phyloP scores from a whole-genome alignment of 2,329 filamentous ascomycete genomes.

The Neodidymelliopsis sp. region DNA sequence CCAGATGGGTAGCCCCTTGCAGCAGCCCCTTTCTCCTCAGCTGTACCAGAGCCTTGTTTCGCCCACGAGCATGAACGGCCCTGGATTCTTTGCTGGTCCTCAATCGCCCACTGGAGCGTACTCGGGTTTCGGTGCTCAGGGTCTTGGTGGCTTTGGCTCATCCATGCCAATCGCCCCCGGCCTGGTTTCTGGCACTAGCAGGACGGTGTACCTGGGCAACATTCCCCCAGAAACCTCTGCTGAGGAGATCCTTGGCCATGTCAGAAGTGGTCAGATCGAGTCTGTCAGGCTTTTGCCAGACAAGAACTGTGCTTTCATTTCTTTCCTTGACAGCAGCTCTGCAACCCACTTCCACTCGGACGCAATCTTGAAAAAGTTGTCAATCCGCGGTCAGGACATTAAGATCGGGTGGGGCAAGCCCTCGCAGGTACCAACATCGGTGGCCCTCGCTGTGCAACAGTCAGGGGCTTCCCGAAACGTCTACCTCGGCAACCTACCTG shows the following conservation, averaged over 20 bases:
- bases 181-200: slow-evolving; percentile 86
- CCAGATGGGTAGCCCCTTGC: slow-evolving; percentile 75
- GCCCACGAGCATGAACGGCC: slow-evolving; percentile 80
- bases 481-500: slow-evolving; percentile 90
- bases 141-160: slow-evolving; percentile 71
- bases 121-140: slow-evolving; percentile 66
- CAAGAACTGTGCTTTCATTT: slow-evolving; percentile 99
- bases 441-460: slow-evolving; percentile 96
- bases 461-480: slow-evolving; percentile 97
- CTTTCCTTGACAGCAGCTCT: slow-evolving; percentile 95
- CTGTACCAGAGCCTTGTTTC: slow-evolving; percentile 87
- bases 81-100: slow-evolving; percentile 79
- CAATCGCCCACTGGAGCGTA: slow-evolving; percentile 87
- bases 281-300: slow-evolving; percentile 96
- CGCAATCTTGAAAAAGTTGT: slow-evolving; percentile 98
- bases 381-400: slow-evolving; percentile 98
- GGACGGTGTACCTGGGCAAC: slow-evolving; percentile 96
- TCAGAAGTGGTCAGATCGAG: slow-evolving; percentile 97
- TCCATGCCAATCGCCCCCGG: slow-evolving; percentile 80
- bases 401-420: slow-evolving; percentile 99
- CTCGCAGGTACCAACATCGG: slow-evolving; percentile 95
- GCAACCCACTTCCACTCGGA: slow-evolving; percentile 99
- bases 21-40: slow-evolving; percentile 76
- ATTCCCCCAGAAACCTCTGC: slow-evolving; percentile 97
- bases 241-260: slow-evolving; percentile 95